Evolutionary conservation across 257 asterid species (phyloP).

Genomic region (Striga asiatica): DNA sequence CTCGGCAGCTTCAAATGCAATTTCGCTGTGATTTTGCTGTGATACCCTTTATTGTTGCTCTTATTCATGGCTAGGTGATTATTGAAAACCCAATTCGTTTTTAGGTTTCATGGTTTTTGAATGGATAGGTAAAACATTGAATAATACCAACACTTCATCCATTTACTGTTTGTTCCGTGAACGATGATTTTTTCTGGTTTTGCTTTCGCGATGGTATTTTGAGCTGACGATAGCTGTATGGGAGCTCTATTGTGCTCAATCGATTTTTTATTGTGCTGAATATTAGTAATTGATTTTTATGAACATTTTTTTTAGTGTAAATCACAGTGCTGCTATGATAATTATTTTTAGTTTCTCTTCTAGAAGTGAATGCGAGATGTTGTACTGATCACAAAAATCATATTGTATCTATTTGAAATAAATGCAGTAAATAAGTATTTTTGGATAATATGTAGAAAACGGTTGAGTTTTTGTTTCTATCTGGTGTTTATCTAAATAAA

Average conservation of each 20-base stretch:
- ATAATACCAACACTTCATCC: conserved; percentile 2
- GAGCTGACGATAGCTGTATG: too few species aligned
- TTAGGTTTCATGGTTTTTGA: background rate
- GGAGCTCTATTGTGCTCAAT: background rate
- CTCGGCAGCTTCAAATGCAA: conserved; percentile 17
- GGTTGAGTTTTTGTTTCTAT: background rate
- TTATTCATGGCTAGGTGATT: conserved; percentile 25
- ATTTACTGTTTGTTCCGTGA: too few species aligned
- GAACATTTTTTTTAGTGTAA: background rate
- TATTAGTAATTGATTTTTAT: background rate
- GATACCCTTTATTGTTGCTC: background rate
- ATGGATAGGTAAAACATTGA: conserved; percentile 18
- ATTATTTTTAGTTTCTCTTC: too few species aligned
- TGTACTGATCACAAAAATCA: too few species aligned
- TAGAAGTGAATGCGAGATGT: background rate
- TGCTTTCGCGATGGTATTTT: background rate
- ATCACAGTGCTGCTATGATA: background rate
- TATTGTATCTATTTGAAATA: too few species aligned
- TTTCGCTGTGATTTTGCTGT: background rate
- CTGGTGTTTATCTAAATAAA: background rate
- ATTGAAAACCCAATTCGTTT: background rate
- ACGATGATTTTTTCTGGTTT: background rate
- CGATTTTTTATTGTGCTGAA: background rate
- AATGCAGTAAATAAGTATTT: too few species aligned
- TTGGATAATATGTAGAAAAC: background rate